A percentile compares a stretch with the other conserved stretches of the same genome.
Conservation (phyloP, 2,329 filamentous ascomycete species). For the Pseudogymnoascus destructans region DNA sequence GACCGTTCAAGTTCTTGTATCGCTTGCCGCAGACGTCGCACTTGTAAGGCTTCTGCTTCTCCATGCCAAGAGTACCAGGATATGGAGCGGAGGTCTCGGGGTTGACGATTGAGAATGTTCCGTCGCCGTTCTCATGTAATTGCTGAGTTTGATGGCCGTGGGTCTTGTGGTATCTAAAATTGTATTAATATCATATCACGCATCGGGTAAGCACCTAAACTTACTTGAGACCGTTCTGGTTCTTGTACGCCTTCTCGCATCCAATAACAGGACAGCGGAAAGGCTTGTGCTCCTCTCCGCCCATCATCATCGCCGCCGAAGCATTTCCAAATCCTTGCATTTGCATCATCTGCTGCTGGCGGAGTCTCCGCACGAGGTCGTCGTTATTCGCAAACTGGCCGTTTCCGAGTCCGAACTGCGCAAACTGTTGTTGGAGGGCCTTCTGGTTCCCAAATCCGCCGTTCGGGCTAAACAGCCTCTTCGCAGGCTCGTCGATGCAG, state of each 20-base stretch:
- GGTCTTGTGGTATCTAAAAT: slow-evolving; percentile 50
- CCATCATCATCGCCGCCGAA: slow-evolving; percentile 40
- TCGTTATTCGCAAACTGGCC: slow-evolving; percentile 57
- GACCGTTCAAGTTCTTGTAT: slow-evolving; percentile 96
- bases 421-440: slow-evolving; percentile 52
- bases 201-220: slow-evolving; percentile 18
- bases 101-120: slow-evolving; percentile 96
- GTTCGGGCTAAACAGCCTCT: slow-evolving; percentile 79
- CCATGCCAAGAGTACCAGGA: slow-evolving; percentile 95
- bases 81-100: slow-evolving; percentile 90
- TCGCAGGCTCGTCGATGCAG: slow-evolving; percentile 85
- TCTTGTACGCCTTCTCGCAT: slow-evolving; percentile 99
- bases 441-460: slow-evolving; percentile 54
- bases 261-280: slow-evolving; percentile 97
- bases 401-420: slow-evolving; percentile 52
- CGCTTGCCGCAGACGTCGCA: slow-evolving; percentile 95
- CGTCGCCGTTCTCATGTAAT: slow-evolving; percentile 90
- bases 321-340: slow-evolving; percentile 21
- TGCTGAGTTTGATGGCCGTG: slow-evolving; percentile 96
- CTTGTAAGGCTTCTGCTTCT: slow-evolving; percentile 98
- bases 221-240: slow-evolving; percentile 96
- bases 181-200: slow-evolving; percentile 12
- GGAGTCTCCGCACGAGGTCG: slow-evolving; percentile 55
- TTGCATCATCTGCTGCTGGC: slow-evolving; percentile 43
- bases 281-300: slow-evolving; percentile 86